A percentile compares a stretch with the other conserved stretches of the same genome.
Conservation (phyloP, 1,284 basidiomycete genomes). For the Gymnopus androsaceus region DNA sequence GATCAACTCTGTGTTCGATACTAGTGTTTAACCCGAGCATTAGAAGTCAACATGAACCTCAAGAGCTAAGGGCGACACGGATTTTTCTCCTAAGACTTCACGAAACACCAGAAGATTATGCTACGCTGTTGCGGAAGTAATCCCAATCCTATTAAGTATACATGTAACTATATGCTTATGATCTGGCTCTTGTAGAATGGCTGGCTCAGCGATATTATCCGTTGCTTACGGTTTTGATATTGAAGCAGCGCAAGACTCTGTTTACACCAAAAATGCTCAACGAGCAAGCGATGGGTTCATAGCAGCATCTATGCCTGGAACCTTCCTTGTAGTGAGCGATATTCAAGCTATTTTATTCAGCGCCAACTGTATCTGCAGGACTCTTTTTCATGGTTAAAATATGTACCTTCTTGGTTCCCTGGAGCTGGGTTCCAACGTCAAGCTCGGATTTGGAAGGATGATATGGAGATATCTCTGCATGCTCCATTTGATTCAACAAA, state of each 20-base stretch:
- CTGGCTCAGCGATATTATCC: conserved; percentile 1
- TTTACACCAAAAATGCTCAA: background rate
- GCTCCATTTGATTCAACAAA: background rate
- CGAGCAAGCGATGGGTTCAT: background rate
- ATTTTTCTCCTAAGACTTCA: background rate
- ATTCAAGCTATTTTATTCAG: background rate
- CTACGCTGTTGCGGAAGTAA: background rate
- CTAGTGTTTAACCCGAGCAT: conserved; percentile 1
- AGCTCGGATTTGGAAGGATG: background rate
- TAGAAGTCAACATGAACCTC: background rate
- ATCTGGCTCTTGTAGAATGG: too few species aligned
- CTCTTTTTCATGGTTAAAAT: background rate
- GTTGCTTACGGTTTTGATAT: conserved; percentile 2
- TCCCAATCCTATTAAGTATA: background rate
- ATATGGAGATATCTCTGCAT: background rate
- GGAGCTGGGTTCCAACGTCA: background rate
- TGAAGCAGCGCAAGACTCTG: background rate
- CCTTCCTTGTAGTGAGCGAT: conserved; percentile 2
- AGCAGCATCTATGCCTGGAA: background rate
- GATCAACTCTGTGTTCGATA: background rate
- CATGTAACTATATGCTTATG: background rate
- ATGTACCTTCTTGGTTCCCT: conserved; percentile 9
- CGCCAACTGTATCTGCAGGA: background rate
- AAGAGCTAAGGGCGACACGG: background rate
- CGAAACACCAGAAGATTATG: background rate